These are phyloP conservation scores for Mycena kentingensis DNA, from an alignment of 768 basidiomycete species.

Conservation along the genomic window DNA sequence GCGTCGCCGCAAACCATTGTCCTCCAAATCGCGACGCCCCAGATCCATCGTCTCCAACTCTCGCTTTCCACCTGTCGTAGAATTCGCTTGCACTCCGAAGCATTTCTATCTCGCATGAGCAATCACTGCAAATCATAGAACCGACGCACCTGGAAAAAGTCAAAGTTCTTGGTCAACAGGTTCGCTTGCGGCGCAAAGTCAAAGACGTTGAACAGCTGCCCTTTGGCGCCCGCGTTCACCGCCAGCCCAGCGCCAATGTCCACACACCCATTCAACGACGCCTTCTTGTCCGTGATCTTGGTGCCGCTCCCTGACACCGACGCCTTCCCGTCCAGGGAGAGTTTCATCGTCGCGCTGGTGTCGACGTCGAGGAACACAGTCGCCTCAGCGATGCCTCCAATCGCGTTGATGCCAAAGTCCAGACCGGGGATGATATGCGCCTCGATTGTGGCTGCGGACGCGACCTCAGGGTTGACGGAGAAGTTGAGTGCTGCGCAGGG, in stretches of 20 bases:
- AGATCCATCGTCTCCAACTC: conserved; percentile 2
- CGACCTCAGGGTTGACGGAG: conserved; percentile 34
- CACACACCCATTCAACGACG: conserved; percentile 36
- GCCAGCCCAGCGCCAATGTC: conserved; percentile 36
- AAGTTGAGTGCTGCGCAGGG: conserved; percentile 32
- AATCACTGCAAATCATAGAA: not conserved
- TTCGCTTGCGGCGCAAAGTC: conserved; percentile 32
- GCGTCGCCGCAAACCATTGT: not conserved
- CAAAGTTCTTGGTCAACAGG: conserved; percentile 40
- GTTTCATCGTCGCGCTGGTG: conserved; percentile 30
- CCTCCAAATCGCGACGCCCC: not conserved
- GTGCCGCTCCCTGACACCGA: no score
- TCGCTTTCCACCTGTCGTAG: conserved; percentile 1
- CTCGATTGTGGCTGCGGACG: conserved; percentile 29
- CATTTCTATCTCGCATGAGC: conserved; percentile 10
- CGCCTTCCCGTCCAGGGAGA: conserved; percentile 24
- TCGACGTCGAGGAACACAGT: conserved; percentile 30
- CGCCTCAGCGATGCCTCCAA: conserved; percentile 20
- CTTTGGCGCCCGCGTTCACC: conserved; percentile 43
- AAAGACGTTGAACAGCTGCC: conserved; percentile 42
- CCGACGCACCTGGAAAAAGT: conserved; percentile 37
- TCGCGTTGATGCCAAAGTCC: conserved; percentile 34
- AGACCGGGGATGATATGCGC: conserved; percentile 42
- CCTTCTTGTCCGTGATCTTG: conserved; percentile 3
- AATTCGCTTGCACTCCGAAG: conserved; percentile 14